These are phyloP conservation scores for Hanseniaspora sp. DNA, from an alignment of 1,139 yeast species.

Conservation along the genomic window DNA sequence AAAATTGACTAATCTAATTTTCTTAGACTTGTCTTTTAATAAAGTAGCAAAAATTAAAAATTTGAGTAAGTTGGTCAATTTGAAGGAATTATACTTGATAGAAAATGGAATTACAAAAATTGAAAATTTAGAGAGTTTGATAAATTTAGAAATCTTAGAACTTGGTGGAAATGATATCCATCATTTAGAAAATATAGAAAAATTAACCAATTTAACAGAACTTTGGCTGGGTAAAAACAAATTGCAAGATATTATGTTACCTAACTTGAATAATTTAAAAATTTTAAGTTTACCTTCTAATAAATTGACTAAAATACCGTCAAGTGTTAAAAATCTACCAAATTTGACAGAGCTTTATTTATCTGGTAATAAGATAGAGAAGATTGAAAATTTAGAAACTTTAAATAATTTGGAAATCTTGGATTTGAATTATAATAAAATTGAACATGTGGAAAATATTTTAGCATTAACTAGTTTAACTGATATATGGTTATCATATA, in stretches of 20 bases:
- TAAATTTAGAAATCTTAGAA: constrained; percentile 59
- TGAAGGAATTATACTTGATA: constrained; percentile 62
- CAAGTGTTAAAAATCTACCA: constrained; percentile 51
- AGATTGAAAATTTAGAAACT: constrained; percentile 68
- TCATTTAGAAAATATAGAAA: constrained; percentile 34
- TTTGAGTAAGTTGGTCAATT: constrained; percentile 47
- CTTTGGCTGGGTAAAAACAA: constrained; percentile 91
- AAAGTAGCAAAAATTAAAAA: constrained; percentile 80
- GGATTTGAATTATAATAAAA: constrained; percentile 69
- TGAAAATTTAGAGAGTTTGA: constrained; percentile 30
- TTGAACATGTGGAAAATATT: constrained; percentile 52
- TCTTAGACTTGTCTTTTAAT: constrained; percentile 79
- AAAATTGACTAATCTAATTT: constrained; percentile 46
- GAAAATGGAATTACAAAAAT: constrained; percentile 77
- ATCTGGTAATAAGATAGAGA: constrained; percentile 70
- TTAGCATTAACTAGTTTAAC: constrained; percentile 58
- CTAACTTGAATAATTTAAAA: constrained; percentile 49
- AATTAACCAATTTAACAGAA: constrained; percentile 53
- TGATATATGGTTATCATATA: constrained; percentile 89
- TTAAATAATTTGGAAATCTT: constrained; percentile 57
- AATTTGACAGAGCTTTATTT: constrained; percentile 77
- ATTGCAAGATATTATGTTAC: constrained; percentile 52
- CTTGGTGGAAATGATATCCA: constrained; percentile 82
- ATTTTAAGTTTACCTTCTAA: constrained; percentile 85
- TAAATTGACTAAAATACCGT: constrained; percentile 66